These are phyloP conservation scores for Penicillium arizonense DNA, from an alignment of 495 filamentous ascomycete genomes.

Conservation along the genomic window DNA sequence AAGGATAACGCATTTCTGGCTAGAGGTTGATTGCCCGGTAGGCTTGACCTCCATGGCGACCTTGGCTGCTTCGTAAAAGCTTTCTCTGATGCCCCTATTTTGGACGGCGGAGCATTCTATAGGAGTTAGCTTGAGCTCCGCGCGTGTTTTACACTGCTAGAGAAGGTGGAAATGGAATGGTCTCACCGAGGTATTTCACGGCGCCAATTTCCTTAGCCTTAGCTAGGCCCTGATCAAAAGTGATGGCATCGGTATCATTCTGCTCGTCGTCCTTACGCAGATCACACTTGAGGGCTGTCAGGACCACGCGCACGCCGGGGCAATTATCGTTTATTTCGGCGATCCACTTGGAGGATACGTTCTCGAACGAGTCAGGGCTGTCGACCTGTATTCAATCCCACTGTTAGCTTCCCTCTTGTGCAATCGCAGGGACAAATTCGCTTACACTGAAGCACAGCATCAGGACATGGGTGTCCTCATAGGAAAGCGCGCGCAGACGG, in stretches of 20 bases:
- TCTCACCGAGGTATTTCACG: constrained; percentile 80
- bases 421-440: neutral
- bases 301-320: constrained; percentile 85
- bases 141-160: too few relatives aligned
- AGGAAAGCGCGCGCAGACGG: constrained; percentile 88
- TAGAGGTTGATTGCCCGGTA: constrained; percentile 34
- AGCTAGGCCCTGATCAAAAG: constrained; percentile 88
- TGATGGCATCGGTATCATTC: constrained; percentile 68
- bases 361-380: constrained; percentile 92
- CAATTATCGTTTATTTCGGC: constrained; percentile 97
- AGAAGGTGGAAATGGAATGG: too few relatives aligned
- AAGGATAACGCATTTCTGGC: constrained; percentile 34
- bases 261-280: constrained; percentile 69
- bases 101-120: constrained; percentile 95
- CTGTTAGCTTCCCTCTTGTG: constrained; percentile 5
- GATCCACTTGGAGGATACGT: constrained; percentile 98
- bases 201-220: constrained; percentile 88
- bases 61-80: constrained; percentile 95
- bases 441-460: constrained; percentile 94
- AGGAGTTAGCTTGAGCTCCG: neutral
- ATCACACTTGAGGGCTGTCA: constrained; percentile 98
- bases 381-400: constrained; percentile 58
- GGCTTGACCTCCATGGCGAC: constrained; percentile 89
- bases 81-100: constrained; percentile 96
- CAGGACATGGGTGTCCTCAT: constrained; percentile 96